These are phyloP conservation scores for Xanthoconium stramineum DNA, from an alignment of 768 basidiomycete genomes.

Conservation along the genomic window DNA sequence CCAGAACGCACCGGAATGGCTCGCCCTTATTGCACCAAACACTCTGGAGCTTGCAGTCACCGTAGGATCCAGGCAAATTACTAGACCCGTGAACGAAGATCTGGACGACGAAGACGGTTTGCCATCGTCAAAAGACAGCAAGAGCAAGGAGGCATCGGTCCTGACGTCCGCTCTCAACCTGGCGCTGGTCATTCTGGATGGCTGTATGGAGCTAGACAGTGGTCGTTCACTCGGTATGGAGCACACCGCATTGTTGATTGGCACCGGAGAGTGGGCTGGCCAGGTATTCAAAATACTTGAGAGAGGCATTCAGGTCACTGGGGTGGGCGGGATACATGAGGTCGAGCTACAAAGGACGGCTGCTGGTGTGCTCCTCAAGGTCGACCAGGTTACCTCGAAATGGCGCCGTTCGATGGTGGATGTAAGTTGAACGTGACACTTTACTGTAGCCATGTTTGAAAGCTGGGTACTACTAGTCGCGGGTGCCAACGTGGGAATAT, in stretches of 20 bases:
- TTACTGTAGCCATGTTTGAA: neutral
- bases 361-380: conserved; percentile 78
- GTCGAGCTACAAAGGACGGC: conserved; percentile 61
- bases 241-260: conserved; percentile 66
- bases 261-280: conserved; percentile 77
- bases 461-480: no score
- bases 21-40: conserved; percentile 77
- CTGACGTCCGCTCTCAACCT: conserved; percentile 76
- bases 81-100: conserved; percentile 37
- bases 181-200: conserved; percentile 71
- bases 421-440: conserved; percentile 17
- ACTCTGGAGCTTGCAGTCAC: conserved; percentile 81
- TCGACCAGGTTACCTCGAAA: conserved; percentile 65
- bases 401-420: conserved; percentile 68
- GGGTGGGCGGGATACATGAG: conserved; percentile 66
- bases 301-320: conserved; percentile 55
- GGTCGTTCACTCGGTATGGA: conserved; percentile 75
- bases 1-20: conserved; percentile 76
- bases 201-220: conserved; percentile 69
- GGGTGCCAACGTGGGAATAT: conserved; percentile 12
- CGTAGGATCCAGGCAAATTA: conserved; percentile 65
- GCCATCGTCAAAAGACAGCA: conserved; percentile 11
- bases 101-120: conserved; percentile 30
- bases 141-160: conserved; percentile 66
- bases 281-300: conserved; percentile 64